Conservation (phyloP, 108 stramenopile species). For the Poteriospumella lacustris region DNA sequence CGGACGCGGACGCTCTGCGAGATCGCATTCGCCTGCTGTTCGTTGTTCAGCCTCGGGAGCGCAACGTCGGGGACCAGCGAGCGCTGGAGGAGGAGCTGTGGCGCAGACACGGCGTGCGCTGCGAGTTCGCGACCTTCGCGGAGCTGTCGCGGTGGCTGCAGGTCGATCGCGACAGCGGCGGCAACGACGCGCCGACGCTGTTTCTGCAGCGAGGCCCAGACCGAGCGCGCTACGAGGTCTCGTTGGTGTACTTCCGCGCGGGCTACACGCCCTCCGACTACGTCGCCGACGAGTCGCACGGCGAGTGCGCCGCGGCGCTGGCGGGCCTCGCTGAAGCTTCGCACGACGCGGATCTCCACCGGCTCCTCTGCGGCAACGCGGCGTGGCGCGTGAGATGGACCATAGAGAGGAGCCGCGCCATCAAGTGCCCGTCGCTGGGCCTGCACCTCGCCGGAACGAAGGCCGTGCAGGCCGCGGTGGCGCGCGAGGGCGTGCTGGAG, state of each 20-base stretch:
- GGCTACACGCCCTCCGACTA: constrained; percentile 95
- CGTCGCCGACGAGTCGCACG: no score
- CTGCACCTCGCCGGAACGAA: constrained; percentile 96
- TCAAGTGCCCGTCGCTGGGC: constrained; percentile 82
- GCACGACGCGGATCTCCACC: no score
- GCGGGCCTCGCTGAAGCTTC: no score
- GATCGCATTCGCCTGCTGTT: no score
- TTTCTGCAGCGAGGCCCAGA: not conserved
- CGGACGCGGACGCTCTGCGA: no score
- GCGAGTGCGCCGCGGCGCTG: no score
- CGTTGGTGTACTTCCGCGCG: constrained; percentile 86
- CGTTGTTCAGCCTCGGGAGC: constrained; percentile 90
- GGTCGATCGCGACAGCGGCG: no score
- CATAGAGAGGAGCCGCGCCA: constrained; percentile 71
- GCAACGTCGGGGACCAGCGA: constrained; percentile 86
- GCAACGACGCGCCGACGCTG: not conserved
- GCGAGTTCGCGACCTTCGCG: constrained; percentile 66
- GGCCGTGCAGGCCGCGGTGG: constrained; percentile 93
- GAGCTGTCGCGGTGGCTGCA: constrained; percentile 10
- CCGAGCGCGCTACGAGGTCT: no score
- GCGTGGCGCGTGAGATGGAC: constrained; percentile 75
- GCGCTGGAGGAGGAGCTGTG: constrained; percentile 78
- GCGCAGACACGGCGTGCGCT: constrained; percentile 65
- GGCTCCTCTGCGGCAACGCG: no score
- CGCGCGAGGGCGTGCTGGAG: constrained; percentile 71